Evolutionary conservation across 345 rosid species (phyloP).

Genomic region (Moringa oleifera): DNA sequence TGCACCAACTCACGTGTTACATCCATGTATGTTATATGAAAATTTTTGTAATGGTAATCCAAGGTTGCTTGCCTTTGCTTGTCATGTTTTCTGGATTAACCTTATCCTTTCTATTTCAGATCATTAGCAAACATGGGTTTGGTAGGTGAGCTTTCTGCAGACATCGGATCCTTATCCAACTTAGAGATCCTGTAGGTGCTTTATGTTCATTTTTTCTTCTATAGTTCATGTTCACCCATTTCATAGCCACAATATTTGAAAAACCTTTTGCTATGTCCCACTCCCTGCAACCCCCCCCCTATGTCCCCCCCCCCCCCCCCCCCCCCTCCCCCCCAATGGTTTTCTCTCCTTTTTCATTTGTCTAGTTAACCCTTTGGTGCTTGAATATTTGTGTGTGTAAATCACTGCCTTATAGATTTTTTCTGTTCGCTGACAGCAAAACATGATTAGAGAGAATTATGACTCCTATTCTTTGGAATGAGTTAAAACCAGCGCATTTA

Average conservation of each 20-base stretch:
- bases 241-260: not conserved
- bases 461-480: no score
- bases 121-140: conserved; percentile 46
- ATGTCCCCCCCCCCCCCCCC: no score
- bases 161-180: conserved; percentile 50
- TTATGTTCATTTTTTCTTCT: conserved; percentile 1
- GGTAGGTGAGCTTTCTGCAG: conserved; percentile 50
- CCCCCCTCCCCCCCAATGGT: no score
- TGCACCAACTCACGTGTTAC: conserved; percentile 46
- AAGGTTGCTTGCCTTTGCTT: not conserved
- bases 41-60: not conserved
- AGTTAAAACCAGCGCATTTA: not conserved
- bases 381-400: no score
- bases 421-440: no score
- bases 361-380: no score
- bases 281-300: no score
- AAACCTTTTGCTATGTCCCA: not conserved
- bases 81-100: not conserved
- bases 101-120: conserved; percentile 37
- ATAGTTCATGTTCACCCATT: not conserved
- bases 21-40: conserved; percentile 41
- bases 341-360: no score
- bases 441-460: no score
- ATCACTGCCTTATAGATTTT: no score
- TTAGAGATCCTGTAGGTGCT: conserved; percentile 55